phyloP scores from a whole-genome alignment of 1,139 yeast genomes.

The Candida dubliniensis region DNA sequence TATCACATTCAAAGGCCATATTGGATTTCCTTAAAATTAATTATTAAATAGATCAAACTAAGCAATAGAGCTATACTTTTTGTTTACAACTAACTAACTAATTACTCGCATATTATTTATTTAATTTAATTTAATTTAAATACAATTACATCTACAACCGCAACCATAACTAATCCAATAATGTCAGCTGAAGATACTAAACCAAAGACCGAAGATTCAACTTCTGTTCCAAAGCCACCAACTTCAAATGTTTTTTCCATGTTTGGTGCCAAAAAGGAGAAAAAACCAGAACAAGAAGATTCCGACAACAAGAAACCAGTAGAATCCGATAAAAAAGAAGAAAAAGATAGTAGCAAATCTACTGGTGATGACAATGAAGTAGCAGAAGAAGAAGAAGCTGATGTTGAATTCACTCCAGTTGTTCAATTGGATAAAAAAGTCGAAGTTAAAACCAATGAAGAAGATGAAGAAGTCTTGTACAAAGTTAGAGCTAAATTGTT shows the following conservation, averaged over 20 bases:
- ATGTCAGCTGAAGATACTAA: constrained; percentile 44
- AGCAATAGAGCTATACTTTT: too few species aligned
- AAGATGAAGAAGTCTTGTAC: constrained; percentile 83
- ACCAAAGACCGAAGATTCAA: constrained; percentile 22
- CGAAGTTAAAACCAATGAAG: constrained; percentile 96
- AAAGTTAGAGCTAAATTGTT: constrained; percentile 94
- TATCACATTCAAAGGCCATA: too few species aligned
- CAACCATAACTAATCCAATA: not conserved
- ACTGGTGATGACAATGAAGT: constrained; percentile 49
- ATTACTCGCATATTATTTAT: not conserved
- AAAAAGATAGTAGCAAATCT: constrained; percentile 29
- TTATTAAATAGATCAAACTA: too few species aligned
- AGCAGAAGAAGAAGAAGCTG: constrained; percentile 87
- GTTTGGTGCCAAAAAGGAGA: constrained; percentile 84
- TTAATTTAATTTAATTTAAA: not conserved
- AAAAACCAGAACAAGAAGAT: constrained; percentile 42
- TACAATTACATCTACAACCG: constrained; percentile 1
- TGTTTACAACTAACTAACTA: not conserved
- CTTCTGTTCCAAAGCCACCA: constrained; percentile 50
- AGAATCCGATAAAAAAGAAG: constrained; percentile 33
- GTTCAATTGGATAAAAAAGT: constrained; percentile 88
- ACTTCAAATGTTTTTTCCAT: constrained; percentile 80
- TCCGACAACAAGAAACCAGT: constrained; percentile 41
- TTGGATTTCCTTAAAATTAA: too few species aligned
- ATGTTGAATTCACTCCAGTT: constrained; percentile 94